A percentile compares a stretch with the other conserved stretches of the same genome.
Conservation (phyloP, 140 eudicot genomes). For the Anethum foeniculum region DNA sequence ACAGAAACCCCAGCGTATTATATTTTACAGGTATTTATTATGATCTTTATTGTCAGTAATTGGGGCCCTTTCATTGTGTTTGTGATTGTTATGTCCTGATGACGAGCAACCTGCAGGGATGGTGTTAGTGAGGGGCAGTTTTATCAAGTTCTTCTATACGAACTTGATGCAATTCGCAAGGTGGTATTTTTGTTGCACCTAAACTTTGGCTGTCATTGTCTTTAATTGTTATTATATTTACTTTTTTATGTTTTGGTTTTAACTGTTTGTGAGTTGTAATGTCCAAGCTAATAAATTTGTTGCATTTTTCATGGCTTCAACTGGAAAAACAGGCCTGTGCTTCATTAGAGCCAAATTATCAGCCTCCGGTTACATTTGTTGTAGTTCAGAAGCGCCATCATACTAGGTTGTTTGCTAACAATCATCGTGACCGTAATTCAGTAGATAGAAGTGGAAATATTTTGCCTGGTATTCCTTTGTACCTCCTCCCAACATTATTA, state of each 20-base stretch:
- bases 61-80: neutral
- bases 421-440: conserved; percentile 57
- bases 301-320: neutral
- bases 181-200: conserved; percentile 16
- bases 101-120: conserved; percentile 42
- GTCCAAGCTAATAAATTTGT: neutral
- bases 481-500: neutral
- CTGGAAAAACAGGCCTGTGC: conserved; percentile 59
- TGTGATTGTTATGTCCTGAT: neutral
- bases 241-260: neutral
- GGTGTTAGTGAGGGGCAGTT: conserved; percentile 99
- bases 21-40: conserved; percentile 52
- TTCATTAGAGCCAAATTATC: conserved; percentile 78
- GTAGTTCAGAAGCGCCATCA: conserved; percentile 97
- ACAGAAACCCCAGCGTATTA: conserved; percentile 79
- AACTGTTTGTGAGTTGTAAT: neutral
- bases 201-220: conserved; percentile 16
- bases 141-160: conserved; percentile 78
- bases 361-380: conserved; percentile 87
- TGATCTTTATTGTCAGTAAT: neutral
- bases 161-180: conserved; percentile 96
- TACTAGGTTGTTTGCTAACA: conserved; percentile 77
- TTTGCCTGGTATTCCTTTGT: conserved; percentile 52
- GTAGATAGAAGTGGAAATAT: conserved; percentile 89
- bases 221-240: neutral